These are phyloP conservation scores for Solanum chacoense DNA, from an alignment of 305 asterid genomes.

Conservation along the genomic window DNA sequence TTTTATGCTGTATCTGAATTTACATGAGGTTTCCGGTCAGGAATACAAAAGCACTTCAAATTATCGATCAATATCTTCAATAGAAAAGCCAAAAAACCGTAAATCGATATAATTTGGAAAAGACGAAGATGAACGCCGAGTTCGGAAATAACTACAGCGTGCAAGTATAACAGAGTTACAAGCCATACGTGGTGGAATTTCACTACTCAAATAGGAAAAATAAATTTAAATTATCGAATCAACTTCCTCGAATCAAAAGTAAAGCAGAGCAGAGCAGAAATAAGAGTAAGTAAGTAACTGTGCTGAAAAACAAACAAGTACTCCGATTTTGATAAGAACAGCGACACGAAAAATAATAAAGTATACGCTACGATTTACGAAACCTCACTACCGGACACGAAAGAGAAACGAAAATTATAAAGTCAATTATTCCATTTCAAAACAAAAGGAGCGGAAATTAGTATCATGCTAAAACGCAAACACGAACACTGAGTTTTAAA, in stretches of 20 bases:
- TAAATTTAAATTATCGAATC: background rate
- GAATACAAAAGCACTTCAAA: background rate
- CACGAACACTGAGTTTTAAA: background rate
- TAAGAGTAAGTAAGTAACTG: background rate
- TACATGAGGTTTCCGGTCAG: background rate
- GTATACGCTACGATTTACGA: background rate
- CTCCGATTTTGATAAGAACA: background rate
- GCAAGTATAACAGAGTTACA: background rate
- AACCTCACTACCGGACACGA: background rate
- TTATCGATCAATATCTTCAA: background rate
- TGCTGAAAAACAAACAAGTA: background rate
- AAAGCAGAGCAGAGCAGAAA: background rate
- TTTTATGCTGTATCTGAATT: background rate
- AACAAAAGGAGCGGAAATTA: background rate
- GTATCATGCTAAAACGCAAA: background rate
- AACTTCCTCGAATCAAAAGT: background rate
- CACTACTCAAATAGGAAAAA: background rate
- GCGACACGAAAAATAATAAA: background rate
- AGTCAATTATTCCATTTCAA: background rate
- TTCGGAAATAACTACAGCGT: background rate
- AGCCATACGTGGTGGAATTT: background rate
- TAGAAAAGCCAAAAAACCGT: background rate
- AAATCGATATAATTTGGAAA: background rate
- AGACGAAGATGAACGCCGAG: background rate
- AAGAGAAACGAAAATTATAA: background rate